Conservation (phyloP, 257 asterid species). For the Parsonsia alboflavescens region DNA sequence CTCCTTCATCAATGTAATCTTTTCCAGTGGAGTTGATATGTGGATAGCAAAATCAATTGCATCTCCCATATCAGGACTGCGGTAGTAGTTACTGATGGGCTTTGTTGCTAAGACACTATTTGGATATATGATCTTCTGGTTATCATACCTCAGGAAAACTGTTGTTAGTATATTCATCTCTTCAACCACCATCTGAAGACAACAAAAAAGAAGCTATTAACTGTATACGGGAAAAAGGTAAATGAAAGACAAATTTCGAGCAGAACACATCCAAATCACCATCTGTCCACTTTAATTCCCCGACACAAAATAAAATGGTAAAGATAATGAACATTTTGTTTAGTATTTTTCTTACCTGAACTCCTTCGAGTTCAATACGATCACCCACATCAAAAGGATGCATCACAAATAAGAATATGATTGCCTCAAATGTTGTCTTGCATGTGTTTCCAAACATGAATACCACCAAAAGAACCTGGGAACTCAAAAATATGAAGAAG, state of each 20-base stretch:
- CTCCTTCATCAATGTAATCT: conserved; percentile 65
- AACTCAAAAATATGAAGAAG: conserved; percentile 72
- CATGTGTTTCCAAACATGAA: conserved; percentile 93
- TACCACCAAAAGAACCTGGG: conserved; percentile 77
- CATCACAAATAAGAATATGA: conserved; percentile 87
- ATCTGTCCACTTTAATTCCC: not conserved
- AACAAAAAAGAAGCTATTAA: not conserved
- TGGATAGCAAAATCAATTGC: conserved; percentile 69
- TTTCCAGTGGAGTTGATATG: conserved; percentile 69
- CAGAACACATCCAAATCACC: not conserved
- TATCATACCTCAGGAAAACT: conserved; percentile 66
- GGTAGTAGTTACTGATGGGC: conserved; percentile 73
- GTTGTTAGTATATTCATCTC: conserved; percentile 89
- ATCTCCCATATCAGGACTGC: conserved; percentile 96
- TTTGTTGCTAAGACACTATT: conserved; percentile 66
- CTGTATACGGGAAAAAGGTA: not conserved
- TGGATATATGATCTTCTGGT: conserved; percentile 74
- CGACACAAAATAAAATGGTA: not conserved
- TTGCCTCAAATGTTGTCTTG: conserved; percentile 91
- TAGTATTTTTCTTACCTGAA: conserved; percentile 43
- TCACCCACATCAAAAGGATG: conserved; percentile 97
- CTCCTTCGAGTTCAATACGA: conserved; percentile 82
- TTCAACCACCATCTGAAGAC: conserved; percentile 84
- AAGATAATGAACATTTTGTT: not conserved
- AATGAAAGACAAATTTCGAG: not conserved